phyloP scores from a whole-genome alignment of 805 yeast species.

The Wickerhamiella bombiphila region DNA sequence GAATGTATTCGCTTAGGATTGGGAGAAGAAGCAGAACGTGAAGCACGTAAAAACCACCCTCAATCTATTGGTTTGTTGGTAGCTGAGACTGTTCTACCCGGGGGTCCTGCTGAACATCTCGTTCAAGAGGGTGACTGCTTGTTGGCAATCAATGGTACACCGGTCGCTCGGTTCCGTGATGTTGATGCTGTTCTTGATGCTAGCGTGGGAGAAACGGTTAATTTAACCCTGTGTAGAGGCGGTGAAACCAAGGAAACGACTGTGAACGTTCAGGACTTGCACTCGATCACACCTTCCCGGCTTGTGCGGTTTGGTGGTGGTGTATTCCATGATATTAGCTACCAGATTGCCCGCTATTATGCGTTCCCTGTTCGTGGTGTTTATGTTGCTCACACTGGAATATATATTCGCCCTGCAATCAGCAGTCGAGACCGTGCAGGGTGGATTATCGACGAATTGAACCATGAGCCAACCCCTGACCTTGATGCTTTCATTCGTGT shows the following conservation, averaged over 20 bases:
- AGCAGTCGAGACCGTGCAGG: slow-evolving; percentile 41
- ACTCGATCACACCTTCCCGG: slow-evolving; percentile 66
- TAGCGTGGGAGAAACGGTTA: slow-evolving; percentile 44
- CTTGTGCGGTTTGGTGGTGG: slow-evolving; percentile 79
- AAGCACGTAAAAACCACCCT: slow-evolving; percentile 56
- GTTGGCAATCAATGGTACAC: slow-evolving; percentile 51
- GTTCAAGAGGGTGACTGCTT: slow-evolving; percentile 79
- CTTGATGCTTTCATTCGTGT: slow-evolving; percentile 65
- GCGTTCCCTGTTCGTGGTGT: slow-evolving; percentile 80
- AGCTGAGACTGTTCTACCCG: slow-evolving; percentile 66
- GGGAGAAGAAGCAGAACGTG: slow-evolving; percentile 54
- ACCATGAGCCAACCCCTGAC: slow-evolving; percentile 59
- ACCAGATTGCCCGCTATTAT: slow-evolving; percentile 75
- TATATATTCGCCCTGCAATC: slow-evolving; percentile 6
- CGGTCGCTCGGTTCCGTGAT: slow-evolving; percentile 54
- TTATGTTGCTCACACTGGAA: slow-evolving; percentile 55
- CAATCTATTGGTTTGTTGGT: slow-evolving; percentile 66
- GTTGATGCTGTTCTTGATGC: slow-evolving; percentile 76
- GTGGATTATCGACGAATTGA: slow-evolving; percentile 68
- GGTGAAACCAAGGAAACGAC: slow-evolving; percentile 40
- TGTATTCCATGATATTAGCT: slow-evolving; percentile 68
- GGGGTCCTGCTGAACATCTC: slow-evolving; percentile 64
- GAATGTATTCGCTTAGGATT: slow-evolving; percentile 82
- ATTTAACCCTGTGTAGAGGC: slow-evolving; percentile 55
- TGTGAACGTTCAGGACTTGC: slow-evolving; percentile 58